phyloP scores from a whole-genome alignment of 1,284 basidiomycete genomes.

The Ceratobasidium sp. region DNA sequence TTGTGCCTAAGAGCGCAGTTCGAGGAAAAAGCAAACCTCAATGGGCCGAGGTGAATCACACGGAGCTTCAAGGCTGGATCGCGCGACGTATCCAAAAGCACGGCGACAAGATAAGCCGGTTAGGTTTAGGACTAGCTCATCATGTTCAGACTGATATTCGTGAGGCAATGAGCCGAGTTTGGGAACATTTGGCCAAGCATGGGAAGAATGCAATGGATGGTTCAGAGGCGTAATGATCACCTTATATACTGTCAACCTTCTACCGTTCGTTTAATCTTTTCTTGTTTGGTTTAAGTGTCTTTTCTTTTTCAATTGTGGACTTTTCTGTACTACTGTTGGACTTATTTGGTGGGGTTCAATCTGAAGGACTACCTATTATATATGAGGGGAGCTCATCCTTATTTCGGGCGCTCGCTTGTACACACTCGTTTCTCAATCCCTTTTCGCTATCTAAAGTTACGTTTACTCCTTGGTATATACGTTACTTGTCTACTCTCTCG shows the following conservation, averaged over 20 bases:
- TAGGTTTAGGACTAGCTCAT: slow-evolving; percentile 25
- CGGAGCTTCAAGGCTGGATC: slow-evolving; percentile 41
- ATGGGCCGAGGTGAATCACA: slow-evolving; percentile 33
- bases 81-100: slow-evolving; percentile 36
- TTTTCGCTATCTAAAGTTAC: too few species aligned
- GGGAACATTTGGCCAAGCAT: slow-evolving; percentile 31
- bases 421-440: too few species aligned
- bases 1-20: neutral
- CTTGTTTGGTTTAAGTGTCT: neutral
- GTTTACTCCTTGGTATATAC: too few species aligned
- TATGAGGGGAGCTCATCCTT: too few species aligned
- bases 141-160: slow-evolving; percentile 34
- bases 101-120: slow-evolving; percentile 37
- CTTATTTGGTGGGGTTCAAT: too few species aligned
- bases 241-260: neutral
- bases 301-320: neutral
- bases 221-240: neutral
- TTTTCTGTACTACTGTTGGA: neutral
- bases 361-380: too few species aligned
- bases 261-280: neutral
- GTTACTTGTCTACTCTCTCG: too few species aligned
- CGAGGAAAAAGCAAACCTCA: slow-evolving; percentile 18
- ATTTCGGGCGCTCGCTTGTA: too few species aligned
- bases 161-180: slow-evolving; percentile 34
- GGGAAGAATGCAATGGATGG: neutral